Evolutionary conservation across 2,329 filamentous ascomycete genomes (phyloP).

Genomic region (Alternaria gaisen): DNA sequence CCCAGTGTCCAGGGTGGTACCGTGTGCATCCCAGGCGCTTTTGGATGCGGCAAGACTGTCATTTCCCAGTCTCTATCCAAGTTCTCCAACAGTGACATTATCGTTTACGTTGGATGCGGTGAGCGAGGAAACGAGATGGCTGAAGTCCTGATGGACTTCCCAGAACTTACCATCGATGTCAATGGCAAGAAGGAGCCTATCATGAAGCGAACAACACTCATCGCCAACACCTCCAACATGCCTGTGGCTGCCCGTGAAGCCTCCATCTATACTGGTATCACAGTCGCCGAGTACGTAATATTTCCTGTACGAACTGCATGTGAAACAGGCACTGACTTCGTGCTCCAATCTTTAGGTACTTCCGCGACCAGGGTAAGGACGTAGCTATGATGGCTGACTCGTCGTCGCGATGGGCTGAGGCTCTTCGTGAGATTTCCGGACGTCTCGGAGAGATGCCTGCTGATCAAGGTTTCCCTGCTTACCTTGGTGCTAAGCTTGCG

Average conservation of each 20-base stretch:
- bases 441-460: constrained; percentile 99
- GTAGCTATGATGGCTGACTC: constrained; percentile 99
- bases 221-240: constrained; percentile 99
- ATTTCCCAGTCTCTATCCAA: constrained; percentile 99
- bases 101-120: constrained; percentile 91
- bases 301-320: background rate
- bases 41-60: constrained; percentile 99
- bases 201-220: constrained; percentile 99
- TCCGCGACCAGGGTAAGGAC: constrained; percentile 94
- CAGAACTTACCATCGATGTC: constrained; percentile 93
- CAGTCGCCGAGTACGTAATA: constrained; percentile 54
- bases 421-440: constrained; percentile 97
- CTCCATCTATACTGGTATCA: constrained; percentile 95
- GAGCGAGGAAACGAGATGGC: constrained; percentile 99
- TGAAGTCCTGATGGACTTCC: constrained; percentile 99
- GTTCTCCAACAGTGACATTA: constrained; percentile 99
- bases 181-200: constrained; percentile 96
- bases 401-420: constrained; percentile 97
- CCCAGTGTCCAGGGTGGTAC: constrained; percentile 97
- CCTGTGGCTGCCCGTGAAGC: constrained; percentile 97
- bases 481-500: constrained; percentile 93
- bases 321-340: too few species aligned
- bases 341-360: constrained; percentile 64
- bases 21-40: constrained; percentile 96
- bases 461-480: constrained; percentile 99